phyloP scores from a whole-genome alignment of 805 yeast species.

The Yarrowia yakushimensis region DNA sequence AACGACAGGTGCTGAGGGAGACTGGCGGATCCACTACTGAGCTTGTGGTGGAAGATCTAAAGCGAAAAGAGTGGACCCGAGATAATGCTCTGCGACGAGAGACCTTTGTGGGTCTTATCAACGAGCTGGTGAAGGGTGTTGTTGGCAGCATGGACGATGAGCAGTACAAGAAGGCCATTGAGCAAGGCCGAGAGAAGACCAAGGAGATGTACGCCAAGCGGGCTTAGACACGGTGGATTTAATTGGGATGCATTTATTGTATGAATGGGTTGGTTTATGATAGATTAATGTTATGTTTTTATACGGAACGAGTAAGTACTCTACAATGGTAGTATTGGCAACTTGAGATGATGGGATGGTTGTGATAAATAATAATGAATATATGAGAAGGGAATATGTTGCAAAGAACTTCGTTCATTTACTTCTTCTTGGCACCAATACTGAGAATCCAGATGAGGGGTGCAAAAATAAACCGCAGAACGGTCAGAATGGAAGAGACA shows the following conservation, averaged over 20 bases:
- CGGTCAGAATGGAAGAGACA: neutral
- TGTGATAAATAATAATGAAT: neutral
- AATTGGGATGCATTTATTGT: neutral
- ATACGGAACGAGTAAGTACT: neutral
- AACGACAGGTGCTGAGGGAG: slow-evolving; percentile 41
- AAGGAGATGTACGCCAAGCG: slow-evolving; percentile 19
- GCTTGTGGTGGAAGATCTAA: slow-evolving; percentile 43
- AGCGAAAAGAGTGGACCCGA: slow-evolving; percentile 50
- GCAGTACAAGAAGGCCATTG: slow-evolving; percentile 28
- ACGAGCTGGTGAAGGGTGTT: slow-evolving; percentile 46
- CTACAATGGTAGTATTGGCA: too few species aligned
- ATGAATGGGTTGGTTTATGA: neutral
- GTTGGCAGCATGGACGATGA: slow-evolving; percentile 33
- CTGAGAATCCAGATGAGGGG: slow-evolving; percentile 16
- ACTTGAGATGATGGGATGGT: too few species aligned
- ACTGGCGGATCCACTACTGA: slow-evolving; percentile 42
- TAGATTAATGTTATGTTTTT: neutral
- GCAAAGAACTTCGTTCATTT: neutral
- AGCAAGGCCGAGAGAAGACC: slow-evolving; percentile 15
- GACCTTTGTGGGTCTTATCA: slow-evolving; percentile 51
- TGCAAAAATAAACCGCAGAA: neutral
- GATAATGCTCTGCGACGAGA: slow-evolving; percentile 55
- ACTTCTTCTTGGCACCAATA: slow-evolving; percentile 6
- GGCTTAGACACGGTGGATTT: neutral
- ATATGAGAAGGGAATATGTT: neutral